Conservation (phyloP, 345 rosid genomes). For the Brassica cretica region DNA sequence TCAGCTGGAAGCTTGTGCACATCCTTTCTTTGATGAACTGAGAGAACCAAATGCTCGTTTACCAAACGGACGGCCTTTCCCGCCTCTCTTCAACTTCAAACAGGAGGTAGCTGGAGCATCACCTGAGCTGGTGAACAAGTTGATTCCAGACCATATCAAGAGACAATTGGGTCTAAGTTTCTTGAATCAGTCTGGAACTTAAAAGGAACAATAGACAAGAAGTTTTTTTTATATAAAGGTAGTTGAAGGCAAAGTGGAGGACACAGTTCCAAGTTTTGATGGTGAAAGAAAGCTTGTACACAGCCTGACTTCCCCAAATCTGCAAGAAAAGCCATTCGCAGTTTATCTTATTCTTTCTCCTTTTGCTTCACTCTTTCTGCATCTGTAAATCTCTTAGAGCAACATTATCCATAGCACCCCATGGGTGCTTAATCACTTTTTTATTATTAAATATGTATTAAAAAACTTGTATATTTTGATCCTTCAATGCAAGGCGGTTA, state of each 20-base stretch:
- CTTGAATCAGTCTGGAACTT: constrained; percentile 12
- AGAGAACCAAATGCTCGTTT: constrained; percentile 61
- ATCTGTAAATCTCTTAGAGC: constrained; percentile 18
- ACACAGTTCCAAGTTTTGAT: constrained; percentile 19
- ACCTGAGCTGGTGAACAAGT: constrained; percentile 72
- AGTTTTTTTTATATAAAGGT: constrained; percentile 18
- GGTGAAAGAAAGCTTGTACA: constrained; percentile 18
- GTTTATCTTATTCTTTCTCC: constrained; percentile 27
- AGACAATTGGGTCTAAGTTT: too few relatives aligned
- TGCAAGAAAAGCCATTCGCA: constrained; percentile 10
- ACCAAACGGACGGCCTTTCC: constrained; percentile 57
- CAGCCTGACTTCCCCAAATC: constrained; percentile 17
- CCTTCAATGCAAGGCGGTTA: too few relatives aligned
- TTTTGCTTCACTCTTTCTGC: constrained; percentile 21
- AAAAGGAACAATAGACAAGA: constrained; percentile 18
- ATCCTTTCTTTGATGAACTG: constrained; percentile 68
- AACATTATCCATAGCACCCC: too few relatives aligned
- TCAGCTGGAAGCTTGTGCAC: constrained; percentile 70
- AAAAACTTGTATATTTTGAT: too few relatives aligned
- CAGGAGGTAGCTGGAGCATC: constrained; percentile 75
- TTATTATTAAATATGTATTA: too few relatives aligned
- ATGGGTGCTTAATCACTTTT: too few relatives aligned
- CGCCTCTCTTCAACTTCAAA: constrained; percentile 65
- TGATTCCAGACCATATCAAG: constrained; percentile 57
- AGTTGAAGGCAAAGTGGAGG: constrained; percentile 23